Base-by-base conservation (phyloP, 1,139 yeast species). In the Pichia sp. region DNA sequence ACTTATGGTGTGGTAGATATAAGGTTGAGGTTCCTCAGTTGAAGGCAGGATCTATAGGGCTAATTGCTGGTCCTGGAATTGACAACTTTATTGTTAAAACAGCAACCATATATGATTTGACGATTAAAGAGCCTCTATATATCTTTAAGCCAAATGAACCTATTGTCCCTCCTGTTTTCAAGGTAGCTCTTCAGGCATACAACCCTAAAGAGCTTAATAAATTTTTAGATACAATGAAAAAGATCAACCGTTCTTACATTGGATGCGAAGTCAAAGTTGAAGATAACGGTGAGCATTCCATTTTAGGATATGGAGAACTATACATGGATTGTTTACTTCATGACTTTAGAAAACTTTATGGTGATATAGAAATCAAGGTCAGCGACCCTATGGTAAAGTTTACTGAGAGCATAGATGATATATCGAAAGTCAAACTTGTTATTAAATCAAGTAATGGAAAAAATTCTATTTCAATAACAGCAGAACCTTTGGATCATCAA, bases 311-410 rank as follows among this genome's bases (percentile, higher is more conserved):
- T 4, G 98, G 98, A 4, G 98, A 93, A 56, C 56, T 91, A 15
- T 86, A 84, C 55, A 61, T 93, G 63, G 98, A 93, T 60, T 84
- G 94, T 52, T 66, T 84, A 23, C 60, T 93, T 40, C 85, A 81
- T 60, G 96, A 86, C 55, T 62, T 91, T 36, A 67, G 97, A 47
- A 59, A 66, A 17, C 59, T 79, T 46, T 73, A 69, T 56, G 73
- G 84, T 0, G 76, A 75, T 36, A 68, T 88, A 38, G 84, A 82
- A 39, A 76, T 91, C 41, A 84, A 80, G 55, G 82, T 88, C 2
- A 84, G 96, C 42, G 93, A 83, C 54, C 96, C 97, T 2, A 73
- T 82, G 60, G 79, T 89, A 0, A 74, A 73, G 45, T 86, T 91
- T 52, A 64, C 84, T 26, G 99, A 93, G 60, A 81, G 96, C 0